A percentile compares a stretch with the other conserved stretches of the same genome.
These are phyloP conservation scores for Teunomyces funiuensis DNA, from an alignment of 805 yeast species.

Conservation along the genomic window DNA sequence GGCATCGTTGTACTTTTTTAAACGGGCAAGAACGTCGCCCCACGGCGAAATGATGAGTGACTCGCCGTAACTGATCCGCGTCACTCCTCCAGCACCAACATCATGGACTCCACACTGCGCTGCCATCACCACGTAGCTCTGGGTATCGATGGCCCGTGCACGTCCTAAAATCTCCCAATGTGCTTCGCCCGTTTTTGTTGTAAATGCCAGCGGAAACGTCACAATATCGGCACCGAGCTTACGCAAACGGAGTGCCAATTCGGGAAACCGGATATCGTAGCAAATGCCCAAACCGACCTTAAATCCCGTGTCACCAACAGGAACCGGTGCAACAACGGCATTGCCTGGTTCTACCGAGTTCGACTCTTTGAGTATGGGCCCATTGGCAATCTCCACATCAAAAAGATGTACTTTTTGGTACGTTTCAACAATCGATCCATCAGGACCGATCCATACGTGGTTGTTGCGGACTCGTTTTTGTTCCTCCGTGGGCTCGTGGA, in stretches of 20 bases:
- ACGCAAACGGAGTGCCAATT: slow-evolving; percentile 64
- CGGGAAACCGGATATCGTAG: slow-evolving; percentile 88
- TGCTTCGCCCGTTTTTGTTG: slow-evolving; percentile 84
- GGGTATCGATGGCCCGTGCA: slow-evolving; percentile 87
- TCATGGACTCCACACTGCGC: slow-evolving; percentile 84
- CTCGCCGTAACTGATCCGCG: slow-evolving; percentile 82
- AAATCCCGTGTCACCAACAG: slow-evolving; percentile 37
- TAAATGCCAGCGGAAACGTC: slow-evolving; percentile 90
- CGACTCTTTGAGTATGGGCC: slow-evolving; percentile 78
- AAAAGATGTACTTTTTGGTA: slow-evolving; percentile 89
- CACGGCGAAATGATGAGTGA: slow-evolving; percentile 88
- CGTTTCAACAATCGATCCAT: slow-evolving; percentile 63
- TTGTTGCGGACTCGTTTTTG: slow-evolving; percentile 49
- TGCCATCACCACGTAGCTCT: slow-evolving; percentile 83
- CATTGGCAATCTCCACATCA: slow-evolving; percentile 80
- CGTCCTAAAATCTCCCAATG: slow-evolving; percentile 84
- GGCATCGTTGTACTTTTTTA: slow-evolving; percentile 28
- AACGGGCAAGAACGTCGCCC: slow-evolving; percentile 72
- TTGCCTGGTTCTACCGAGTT: slow-evolving; percentile 80
- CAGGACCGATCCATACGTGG: slow-evolving; percentile 63
- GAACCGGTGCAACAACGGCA: slow-evolving; percentile 52
- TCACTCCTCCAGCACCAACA: slow-evolving; percentile 24
- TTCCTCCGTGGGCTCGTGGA: slow-evolving; percentile 70
- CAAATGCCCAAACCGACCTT: slow-evolving; percentile 74
- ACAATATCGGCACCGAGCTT: slow-evolving; percentile 71